These are phyloP conservation scores for Truncatella angustata DNA, from an alignment of 2,329 filamentous ascomycete genomes.

Conservation along the genomic window DNA sequence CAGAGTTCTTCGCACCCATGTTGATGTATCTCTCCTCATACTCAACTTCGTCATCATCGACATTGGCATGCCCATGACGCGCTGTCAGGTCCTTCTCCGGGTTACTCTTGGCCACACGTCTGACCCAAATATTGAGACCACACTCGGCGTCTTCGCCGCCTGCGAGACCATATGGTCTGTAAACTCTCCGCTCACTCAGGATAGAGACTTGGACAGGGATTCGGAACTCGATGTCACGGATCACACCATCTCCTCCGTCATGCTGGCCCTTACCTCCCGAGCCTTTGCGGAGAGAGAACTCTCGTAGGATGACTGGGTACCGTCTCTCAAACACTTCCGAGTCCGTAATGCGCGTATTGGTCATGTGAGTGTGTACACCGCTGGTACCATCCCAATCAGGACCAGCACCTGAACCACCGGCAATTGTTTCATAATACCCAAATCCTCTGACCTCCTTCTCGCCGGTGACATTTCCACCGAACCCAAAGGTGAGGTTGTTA, in stretches of 20 bases:
- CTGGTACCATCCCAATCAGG: slow-evolving; percentile 66
- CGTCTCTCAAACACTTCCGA: slow-evolving; percentile 70
- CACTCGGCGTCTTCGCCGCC: slow-evolving; percentile 78
- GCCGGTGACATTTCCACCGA: slow-evolving; percentile 60
- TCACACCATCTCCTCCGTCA: slow-evolving; percentile 65
- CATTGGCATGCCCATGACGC: slow-evolving; percentile 16
- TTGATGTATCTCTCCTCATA: slow-evolving; percentile 66
- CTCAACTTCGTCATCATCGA: slow-evolving; percentile 34
- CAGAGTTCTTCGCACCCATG: slow-evolving; percentile 76
- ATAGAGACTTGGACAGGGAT: slow-evolving; percentile 71
- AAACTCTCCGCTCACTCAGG: slow-evolving; percentile 69
- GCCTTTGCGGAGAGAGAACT: slow-evolving; percentile 60
- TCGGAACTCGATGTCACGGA: slow-evolving; percentile 72
- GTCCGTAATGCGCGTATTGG: slow-evolving; percentile 75
- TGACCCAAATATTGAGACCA: slow-evolving; percentile 85
- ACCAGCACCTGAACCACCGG: slow-evolving; percentile 69
- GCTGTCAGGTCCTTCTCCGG: slow-evolving; percentile 37
- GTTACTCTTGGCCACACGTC: slow-evolving; percentile 61
- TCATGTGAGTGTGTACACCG: slow-evolving; percentile 75
- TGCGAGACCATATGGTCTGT: slow-evolving; percentile 75
- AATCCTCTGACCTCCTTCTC: slow-evolving; percentile 63
- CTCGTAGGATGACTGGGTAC: slow-evolving; percentile 67
- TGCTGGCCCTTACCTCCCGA: slow-evolving; percentile 62
- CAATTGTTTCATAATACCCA: slow-evolving; percentile 78
- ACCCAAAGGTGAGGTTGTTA: slow-evolving; percentile 78